phyloP scores from a whole-genome alignment of 2,329 filamentous ascomycete genomes.

The Trichoderma sp. region DNA sequence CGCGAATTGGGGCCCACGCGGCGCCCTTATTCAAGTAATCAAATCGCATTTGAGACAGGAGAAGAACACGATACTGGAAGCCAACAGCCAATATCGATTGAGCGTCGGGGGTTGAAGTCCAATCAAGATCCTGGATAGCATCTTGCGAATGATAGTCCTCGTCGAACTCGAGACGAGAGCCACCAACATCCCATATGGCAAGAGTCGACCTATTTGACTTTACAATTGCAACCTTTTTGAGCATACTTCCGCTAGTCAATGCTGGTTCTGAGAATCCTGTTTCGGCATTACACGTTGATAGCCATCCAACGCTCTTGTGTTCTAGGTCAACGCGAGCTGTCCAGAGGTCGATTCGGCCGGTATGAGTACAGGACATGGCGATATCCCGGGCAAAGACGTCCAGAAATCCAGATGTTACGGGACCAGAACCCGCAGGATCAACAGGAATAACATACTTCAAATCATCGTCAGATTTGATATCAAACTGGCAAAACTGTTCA shows the following conservation, averaged over 20 bases:
- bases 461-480: constrained; percentile 59
- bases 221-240: constrained; percentile 82
- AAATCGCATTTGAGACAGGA: constrained; percentile 85
- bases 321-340: constrained; percentile 69
- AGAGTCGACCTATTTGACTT: constrained; percentile 70
- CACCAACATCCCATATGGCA: constrained; percentile 88
- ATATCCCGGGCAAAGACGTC: constrained; percentile 85
- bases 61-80: constrained; percentile 78
- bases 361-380: constrained; percentile 77
- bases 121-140: constrained; percentile 81
- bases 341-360: constrained; percentile 78
- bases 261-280: constrained; percentile 72
- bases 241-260: constrained; percentile 79
- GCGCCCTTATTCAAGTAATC: constrained; percentile 86
- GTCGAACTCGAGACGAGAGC: constrained; percentile 76
- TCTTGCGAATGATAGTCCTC: constrained; percentile 72
- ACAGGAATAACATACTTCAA: constrained; percentile 72
- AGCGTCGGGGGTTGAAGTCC: constrained; percentile 86
- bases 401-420: constrained; percentile 72
- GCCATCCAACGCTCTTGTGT: constrained; percentile 68
- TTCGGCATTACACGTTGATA: constrained; percentile 77
- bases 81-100: constrained; percentile 91
- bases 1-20: constrained; percentile 83
- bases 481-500: constrained; percentile 68
- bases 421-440: constrained; percentile 75